Base-by-base conservation (phyloP, 768 basidiomycete species). In the Podaxis sp. region DNA sequence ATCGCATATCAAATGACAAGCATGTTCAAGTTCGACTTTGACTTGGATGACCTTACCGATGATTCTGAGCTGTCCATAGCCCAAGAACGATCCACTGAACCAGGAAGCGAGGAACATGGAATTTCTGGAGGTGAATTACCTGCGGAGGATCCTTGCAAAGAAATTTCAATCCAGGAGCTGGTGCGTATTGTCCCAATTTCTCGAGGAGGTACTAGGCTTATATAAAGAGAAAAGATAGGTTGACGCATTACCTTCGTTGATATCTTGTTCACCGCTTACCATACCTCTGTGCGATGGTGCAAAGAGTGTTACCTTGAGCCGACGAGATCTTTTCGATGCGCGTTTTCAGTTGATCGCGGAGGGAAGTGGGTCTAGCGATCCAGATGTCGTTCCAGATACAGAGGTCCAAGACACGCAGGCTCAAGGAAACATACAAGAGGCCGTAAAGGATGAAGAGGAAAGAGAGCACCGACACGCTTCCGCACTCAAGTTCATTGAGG, bases 241-340 rank as follows among this genome's bases (percentile, higher is more conserved):
- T 58, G 78, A 83, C 57, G 74, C 79, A 3, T 79, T 96, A 4
- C 95, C 95, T 0, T 77, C 82, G 1, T 74, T 82, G 11, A 86
- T 98, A 65, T 94, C 93, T 0, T 95, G 89, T 72, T 94, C 96
- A 0, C 87, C 91, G 2, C 67, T 95, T 13, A 69, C 73, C 2
- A 74, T 90, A 3, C 83, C 86, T 2, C 74, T 84, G 4, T 66
- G 74, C 0, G 74, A 74, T 22, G 74, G 70, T 13, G 60, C 69
- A 2, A 68, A 70, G 46, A 63, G 62, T 17, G 62, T 82, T 10
- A 72, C 77, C 0, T 77, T 99, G 28, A 76, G 86, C 3, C 87
- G 95, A 13, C 82, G 96, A 62, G 96, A 99, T 74, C 79, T 99
- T 4, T 98, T 94, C 70, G 96, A 99, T 74, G 96, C 92, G 0